A percentile compares a stretch with the other conserved stretches of the same genome.
phyloP scores from a whole-genome alignment of 768 basidiomycete species.

The Kwoniella bestiolae region DNA sequence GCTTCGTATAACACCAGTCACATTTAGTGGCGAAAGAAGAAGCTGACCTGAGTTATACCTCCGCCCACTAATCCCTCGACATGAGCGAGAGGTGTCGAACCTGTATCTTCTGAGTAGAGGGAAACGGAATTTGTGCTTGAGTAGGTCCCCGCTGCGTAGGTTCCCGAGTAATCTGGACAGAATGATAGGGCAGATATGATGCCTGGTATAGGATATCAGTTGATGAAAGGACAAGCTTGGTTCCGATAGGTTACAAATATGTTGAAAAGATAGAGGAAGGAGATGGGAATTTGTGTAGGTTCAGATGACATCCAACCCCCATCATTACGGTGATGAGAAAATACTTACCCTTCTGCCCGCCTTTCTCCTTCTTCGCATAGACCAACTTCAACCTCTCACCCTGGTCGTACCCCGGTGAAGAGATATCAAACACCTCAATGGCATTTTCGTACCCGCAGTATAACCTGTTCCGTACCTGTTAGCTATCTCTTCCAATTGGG shows the following conservation, averaged over 20 bases:
- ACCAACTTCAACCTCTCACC: conserved; percentile 73
- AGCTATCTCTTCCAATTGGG: neutral
- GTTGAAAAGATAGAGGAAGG: neutral
- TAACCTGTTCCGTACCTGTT: conserved; percentile 61
- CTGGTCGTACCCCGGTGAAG: conserved; percentile 66
- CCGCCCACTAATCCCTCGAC: conserved; percentile 63
- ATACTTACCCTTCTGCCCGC: conserved; percentile 78
- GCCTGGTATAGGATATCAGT: conserved; percentile 63
- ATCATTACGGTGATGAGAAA: neutral
- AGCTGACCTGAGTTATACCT: conserved; percentile 58
- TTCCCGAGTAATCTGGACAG: conserved; percentile 66
- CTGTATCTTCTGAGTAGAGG: conserved; percentile 63
- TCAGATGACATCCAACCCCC: no score
- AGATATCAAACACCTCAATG: conserved; percentile 81
- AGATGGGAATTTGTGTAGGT: no score
- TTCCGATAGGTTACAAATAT: neutral
- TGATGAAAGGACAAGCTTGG: neutral
- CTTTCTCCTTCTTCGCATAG: conserved; percentile 74
- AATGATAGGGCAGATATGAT: conserved; percentile 86
- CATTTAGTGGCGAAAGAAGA: no score
- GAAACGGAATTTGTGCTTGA: conserved; percentile 51
- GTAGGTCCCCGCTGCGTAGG: conserved; percentile 81
- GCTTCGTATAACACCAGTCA: no score
- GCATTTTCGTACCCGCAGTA: conserved; percentile 87
- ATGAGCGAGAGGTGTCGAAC: conserved; percentile 65